Base-by-base conservation (phyloP, 2,329 filamentous ascomycete species). In the Neofusicoccum ribis region DNA sequence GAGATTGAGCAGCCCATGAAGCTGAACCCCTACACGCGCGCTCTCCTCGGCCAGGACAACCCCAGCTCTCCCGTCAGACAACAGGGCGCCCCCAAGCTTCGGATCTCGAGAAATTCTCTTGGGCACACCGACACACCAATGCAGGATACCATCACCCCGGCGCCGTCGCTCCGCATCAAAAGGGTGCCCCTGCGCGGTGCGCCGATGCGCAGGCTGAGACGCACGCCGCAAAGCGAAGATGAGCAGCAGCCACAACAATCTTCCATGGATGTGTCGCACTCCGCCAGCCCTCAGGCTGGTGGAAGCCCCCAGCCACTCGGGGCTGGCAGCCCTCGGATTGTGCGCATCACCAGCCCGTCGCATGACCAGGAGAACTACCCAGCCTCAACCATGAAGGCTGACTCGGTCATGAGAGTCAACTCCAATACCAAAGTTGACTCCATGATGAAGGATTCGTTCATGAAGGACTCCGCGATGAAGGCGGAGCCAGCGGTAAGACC, bases 21-120 rank as follows among this genome's bases (percentile, higher is more conserved):
- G 80, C 90, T 97, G 75, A 97, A 93, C 76, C 93, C 93, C 72
- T 86, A 95, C 70, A 96, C 94, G 56, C 94, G 95, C 74, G 93
- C 92, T 20, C 83, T 97, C 15, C 84, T 97, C 56, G 78, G 78
- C 23, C 82, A 83, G 63, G 79, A 81, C 65, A 82, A 81, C 44
- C 71, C 77, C 72, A 74, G 72, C 23, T 78, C 76, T 41, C 76
- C 77, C 6, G 74, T 77, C 60, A 76, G 73, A n/a, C 63, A 58
- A 27, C 20, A 15, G 7, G 63, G 63, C 4, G 51, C 64, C 65
- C 75, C 74, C 3, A 79, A 78, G 69, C 67, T 79, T 59, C 71
- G 72, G 52, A 77, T 79, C 62, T 77, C 76, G 66, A 71, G 77
- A 59, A 75, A 71, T 63, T 71, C 69, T 9, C 47, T 74, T 73